These are phyloP conservation scores for Hylodesmum podocarpum DNA, from an alignment of 306 rosid species.

Conservation along the genomic window DNA sequence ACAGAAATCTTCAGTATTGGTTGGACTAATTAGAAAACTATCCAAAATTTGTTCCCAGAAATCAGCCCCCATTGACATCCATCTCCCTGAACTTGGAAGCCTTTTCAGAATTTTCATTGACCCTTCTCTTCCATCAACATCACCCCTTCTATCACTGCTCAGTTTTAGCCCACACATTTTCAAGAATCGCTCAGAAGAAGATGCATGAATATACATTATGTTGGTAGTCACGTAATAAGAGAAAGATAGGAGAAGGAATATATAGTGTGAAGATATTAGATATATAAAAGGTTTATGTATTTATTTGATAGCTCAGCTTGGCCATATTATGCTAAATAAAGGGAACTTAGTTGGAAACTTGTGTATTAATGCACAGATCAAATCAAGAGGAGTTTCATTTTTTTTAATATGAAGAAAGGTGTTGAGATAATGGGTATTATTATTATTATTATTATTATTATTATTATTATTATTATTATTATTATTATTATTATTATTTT, in stretches of 20 bases:
- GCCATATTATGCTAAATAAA: neutral
- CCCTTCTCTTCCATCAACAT: slow-evolving; percentile 42
- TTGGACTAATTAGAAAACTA: neutral
- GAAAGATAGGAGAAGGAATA: neutral
- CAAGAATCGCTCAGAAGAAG: slow-evolving; percentile 53
- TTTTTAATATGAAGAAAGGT: slow-evolving; percentile 11
- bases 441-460: slow-evolving; percentile 27
- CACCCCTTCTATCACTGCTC: slow-evolving; percentile 27
- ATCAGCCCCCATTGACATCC: slow-evolving; percentile 78
- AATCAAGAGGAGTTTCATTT: slow-evolving; percentile 36
- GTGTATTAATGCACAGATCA: slow-evolving; percentile 38
- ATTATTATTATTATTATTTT: slow-evolving; percentile 27
- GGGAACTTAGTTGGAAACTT: slow-evolving; percentile 43
- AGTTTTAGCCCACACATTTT: slow-evolving; percentile 68
- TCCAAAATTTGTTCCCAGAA: slow-evolving; percentile 64
- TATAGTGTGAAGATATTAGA: neutral
- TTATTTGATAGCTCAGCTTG: slow-evolving; percentile 19
- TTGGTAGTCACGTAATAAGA: neutral
- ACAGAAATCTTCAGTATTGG: slow-evolving; percentile 1
- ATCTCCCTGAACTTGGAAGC: slow-evolving; percentile 77
- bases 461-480: slow-evolving; percentile 20
- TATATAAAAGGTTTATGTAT: too few species aligned
- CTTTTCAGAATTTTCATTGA: slow-evolving; percentile 53
- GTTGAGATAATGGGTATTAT: neutral
- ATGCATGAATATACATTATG: slow-evolving; percentile 42